Conservation (phyloP, 495 filamentous ascomycete genomes). For the Baudoinia panamericana region DNA sequence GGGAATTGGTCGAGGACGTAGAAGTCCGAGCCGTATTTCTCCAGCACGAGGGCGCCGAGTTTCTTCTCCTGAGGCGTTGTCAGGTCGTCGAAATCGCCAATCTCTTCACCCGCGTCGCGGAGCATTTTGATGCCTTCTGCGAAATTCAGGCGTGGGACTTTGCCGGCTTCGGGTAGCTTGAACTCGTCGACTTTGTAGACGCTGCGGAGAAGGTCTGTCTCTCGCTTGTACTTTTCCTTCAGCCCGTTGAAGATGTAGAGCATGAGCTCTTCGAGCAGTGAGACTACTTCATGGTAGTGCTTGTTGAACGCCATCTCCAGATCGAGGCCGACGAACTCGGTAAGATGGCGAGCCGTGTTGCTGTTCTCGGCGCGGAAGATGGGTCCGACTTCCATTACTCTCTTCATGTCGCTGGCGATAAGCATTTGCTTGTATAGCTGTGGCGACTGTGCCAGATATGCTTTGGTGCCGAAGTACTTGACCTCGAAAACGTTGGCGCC, state of each 20-base stretch:
- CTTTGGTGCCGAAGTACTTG: slow-evolving; percentile 31
- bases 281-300: slow-evolving; percentile 36
- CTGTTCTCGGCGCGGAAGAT: slow-evolving; percentile 37
- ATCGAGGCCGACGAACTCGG: slow-evolving; percentile 36
- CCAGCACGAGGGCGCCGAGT: slow-evolving; percentile 68
- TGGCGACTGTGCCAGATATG: slow-evolving; percentile 34
- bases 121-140: slow-evolving; percentile 72
- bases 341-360: slow-evolving; percentile 35
- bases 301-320: slow-evolving; percentile 36
- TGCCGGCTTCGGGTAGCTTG: slow-evolving; percentile 46
- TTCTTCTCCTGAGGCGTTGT: slow-evolving; percentile 76
- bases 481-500: slow-evolving; percentile 35
- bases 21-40: slow-evolving; percentile 82
- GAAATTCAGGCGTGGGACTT: slow-evolving; percentile 72
- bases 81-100: slow-evolving; percentile 62
- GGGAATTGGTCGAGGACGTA: slow-evolving; percentile 89
- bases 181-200: slow-evolving; percentile 34
- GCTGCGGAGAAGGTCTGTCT: slow-evolving; percentile 32
- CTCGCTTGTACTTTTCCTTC: slow-evolving; percentile 25
- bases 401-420: slow-evolving; percentile 30
- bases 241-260: slow-evolving; percentile 36
- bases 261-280: slow-evolving; percentile 33
- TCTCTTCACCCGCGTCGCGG: slow-evolving; percentile 62
- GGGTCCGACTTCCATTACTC: slow-evolving; percentile 34
- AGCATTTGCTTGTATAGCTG: slow-evolving; percentile 38